These are phyloP conservation scores for Thuidium tamariscinum DNA, from an alignment of 225 moss, liverwort and hornwort species.

Conservation along the genomic window DNA sequence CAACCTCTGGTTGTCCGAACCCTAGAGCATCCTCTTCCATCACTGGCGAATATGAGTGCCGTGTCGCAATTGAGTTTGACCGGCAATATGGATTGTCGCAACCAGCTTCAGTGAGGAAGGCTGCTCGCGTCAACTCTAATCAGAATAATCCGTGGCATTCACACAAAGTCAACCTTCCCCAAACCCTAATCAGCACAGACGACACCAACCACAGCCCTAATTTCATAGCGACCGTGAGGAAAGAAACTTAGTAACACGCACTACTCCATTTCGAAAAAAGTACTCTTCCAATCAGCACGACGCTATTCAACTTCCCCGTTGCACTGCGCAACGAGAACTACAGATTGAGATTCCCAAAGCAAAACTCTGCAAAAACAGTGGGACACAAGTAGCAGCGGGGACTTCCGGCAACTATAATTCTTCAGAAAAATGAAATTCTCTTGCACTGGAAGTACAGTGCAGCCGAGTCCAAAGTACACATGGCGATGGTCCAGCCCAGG, in stretches of 20 bases:
- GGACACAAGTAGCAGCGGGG: not conserved
- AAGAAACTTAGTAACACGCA: not conserved
- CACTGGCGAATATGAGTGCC: not conserved
- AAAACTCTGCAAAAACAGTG: not conserved
- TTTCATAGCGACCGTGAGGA: not conserved
- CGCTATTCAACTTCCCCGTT: not conserved
- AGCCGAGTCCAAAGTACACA: not conserved
- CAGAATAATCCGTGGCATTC: not conserved
- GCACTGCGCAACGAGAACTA: not conserved
- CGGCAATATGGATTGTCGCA: not conserved
- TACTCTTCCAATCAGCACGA: not conserved
- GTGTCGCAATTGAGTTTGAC: not conserved
- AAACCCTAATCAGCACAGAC: not conserved
- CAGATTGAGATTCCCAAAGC: not conserved
- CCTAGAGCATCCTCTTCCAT: slow-evolving; percentile 3
- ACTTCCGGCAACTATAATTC: not conserved
- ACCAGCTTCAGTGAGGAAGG: not conserved
- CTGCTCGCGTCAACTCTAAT: not conserved
- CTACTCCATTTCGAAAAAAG: not conserved
- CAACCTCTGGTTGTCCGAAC: not conserved
- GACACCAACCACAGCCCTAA: not conserved
- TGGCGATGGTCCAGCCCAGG: not conserved
- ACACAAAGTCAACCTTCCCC: not conserved
- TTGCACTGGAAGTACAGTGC: not conserved
- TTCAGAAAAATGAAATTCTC: not conserved